Evolutionary conservation across 2,329 filamentous ascomycete species (phyloP), one percentile per base, ranked within the genome.

Genomic region (Hortaea sp.): DNA sequence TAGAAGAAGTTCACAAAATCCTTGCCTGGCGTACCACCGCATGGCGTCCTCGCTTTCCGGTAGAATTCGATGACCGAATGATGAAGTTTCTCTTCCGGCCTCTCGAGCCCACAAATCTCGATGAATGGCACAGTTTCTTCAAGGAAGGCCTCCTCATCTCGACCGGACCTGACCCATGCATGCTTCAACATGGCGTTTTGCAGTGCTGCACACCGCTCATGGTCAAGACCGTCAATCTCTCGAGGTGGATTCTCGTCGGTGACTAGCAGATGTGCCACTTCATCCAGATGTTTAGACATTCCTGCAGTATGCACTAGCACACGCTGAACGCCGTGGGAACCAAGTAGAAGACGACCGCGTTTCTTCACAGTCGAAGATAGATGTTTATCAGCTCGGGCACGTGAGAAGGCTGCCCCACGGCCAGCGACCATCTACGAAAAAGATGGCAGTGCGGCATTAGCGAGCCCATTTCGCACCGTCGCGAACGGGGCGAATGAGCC

Each of bases 181-280:
- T 52, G 43, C 43, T 52, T 32, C n/a, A 48, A 41, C 20, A 50
- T 52, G n/a, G 50, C 50, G 12, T 52, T 53, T 41, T 53, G 48
- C 9, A 53, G 38, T 6, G 46, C 39, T 7, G 45, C 34, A 34
- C 50, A 53, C 11, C 50, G 45, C 11, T 46, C 29, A 5, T n/a
- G 30, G 31, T 53, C 48, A 28, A 53, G 37, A 9, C 44, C 50
- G 28, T 47, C 46, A n/a, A 44, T 34, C 28, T 44, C 41, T 11
- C 46, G 46, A 5, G 50, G 41, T 27, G 50, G 50, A 35, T 53
- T 39, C 3, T 47, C 34, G 4, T 12, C 12, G n/a, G 48, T 53
- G 39, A 53, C 50, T 6, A 53, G 44, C 10, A 44, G 44, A 13
- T 50, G 42, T 10, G 42, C 39, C 10, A 53, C 46, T 35, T 35